These are phyloP conservation scores for Blastobotrys mokoenaii DNA, from an alignment of 805 yeast species.

Conservation along the genomic window DNA sequence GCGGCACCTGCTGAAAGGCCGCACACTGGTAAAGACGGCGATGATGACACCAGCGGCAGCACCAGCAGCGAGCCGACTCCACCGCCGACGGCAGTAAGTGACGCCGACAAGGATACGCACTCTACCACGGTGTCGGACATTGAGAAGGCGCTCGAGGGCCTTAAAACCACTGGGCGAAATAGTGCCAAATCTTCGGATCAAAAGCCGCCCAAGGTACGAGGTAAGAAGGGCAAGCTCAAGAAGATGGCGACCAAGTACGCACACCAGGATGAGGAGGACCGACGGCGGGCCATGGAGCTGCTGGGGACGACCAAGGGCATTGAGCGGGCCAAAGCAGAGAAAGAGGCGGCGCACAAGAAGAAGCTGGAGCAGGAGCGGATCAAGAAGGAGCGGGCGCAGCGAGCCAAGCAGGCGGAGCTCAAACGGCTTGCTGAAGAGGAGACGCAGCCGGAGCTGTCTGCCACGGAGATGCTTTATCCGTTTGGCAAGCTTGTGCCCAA, in stretches of 20 bases:
- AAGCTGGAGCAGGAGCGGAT: constrained; percentile 30
- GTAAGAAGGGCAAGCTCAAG: constrained; percentile 77
- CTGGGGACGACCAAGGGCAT: constrained; percentile 71
- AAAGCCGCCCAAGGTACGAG: constrained; percentile 48
- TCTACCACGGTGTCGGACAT: constrained; percentile 17
- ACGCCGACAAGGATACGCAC: constrained; percentile 7
- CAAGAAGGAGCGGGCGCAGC: constrained; percentile 31
- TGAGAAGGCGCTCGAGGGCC: constrained; percentile 23
- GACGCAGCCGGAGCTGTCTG: constrained; percentile 27
- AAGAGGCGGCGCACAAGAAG: constrained; percentile 29
- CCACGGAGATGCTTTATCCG: constrained; percentile 33
- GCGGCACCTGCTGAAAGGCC: background rate
- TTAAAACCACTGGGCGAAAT: constrained; percentile 5
- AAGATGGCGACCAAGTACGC: constrained; percentile 77
- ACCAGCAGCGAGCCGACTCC: background rate
- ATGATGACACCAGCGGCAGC: background rate
- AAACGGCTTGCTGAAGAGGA: constrained; percentile 31
- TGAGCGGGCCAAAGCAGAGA: constrained; percentile 31
- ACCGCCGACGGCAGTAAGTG: constrained; percentile 5
- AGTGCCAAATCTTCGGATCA: constrained; percentile 14
- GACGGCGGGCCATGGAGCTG: constrained; percentile 63
- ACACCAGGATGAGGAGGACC: constrained; percentile 88
- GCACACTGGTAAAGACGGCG: background rate
- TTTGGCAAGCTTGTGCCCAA: constrained; percentile 32
- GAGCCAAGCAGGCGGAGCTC: constrained; percentile 35